phyloP scores from a whole-genome alignment of 805 yeast genomes.

The Jamesozyma jinghongensis region DNA sequence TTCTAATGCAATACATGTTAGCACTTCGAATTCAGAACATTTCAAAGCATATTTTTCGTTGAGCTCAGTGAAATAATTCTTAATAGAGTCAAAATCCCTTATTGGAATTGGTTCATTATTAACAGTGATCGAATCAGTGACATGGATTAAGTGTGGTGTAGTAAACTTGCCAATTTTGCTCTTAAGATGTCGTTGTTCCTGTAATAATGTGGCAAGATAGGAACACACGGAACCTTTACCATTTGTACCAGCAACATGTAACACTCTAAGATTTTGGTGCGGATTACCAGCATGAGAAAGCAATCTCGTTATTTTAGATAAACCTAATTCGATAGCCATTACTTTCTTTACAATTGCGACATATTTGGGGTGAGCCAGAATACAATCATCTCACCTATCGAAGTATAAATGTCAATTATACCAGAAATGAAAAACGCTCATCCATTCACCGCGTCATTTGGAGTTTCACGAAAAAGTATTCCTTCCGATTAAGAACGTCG shows the following conservation, averaged over 20 bases:
- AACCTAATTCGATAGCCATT: constrained; percentile 52
- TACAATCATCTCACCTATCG: no score
- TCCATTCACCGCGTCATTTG: no score
- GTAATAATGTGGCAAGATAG: constrained; percentile 58
- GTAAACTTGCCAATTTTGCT: constrained; percentile 65
- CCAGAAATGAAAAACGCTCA: no score
- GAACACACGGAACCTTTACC: constrained; percentile 94
- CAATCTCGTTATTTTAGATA: constrained; percentile 40
- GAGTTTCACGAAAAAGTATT: no score
- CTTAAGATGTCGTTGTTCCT: constrained; percentile 20
- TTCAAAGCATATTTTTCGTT: constrained; percentile 38
- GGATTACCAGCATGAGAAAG: constrained; percentile 56
- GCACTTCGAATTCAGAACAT: constrained; percentile 81
- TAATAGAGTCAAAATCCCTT: constrained; percentile 38
- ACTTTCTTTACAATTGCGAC: not conserved
- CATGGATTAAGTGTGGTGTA: constrained; percentile 71
- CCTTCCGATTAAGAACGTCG: no score
- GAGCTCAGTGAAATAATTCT: constrained; percentile 33
- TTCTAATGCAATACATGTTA: constrained; percentile 78
- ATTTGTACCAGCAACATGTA: constrained; percentile 95
- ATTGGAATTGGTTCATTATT: constrained; percentile 47
- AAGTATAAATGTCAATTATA: no score
- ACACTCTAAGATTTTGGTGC: constrained; percentile 48
- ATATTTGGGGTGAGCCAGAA: no score
- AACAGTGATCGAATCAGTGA: constrained; percentile 68